Conservation (phyloP, 176 grass and related monocot species). For the Ananas comosus region DNA sequence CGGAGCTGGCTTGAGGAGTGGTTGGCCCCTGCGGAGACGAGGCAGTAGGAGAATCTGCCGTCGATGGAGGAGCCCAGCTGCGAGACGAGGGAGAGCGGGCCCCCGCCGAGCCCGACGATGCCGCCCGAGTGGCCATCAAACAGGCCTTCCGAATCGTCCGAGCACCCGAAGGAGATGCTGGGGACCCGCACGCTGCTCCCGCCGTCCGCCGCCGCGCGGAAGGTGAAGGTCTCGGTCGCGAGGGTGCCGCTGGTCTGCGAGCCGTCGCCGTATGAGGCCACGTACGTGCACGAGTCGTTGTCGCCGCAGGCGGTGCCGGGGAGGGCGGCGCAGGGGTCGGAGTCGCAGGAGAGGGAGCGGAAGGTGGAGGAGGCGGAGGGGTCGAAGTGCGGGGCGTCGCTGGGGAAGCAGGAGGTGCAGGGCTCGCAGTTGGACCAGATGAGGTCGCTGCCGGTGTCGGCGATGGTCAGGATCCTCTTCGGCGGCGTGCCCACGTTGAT, state of each 20-base stretch:
- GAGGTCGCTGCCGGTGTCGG: conserved; percentile 23
- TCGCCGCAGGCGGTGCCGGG: background rate
- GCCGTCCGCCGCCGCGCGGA: background rate
- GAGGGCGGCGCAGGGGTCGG: background rate
- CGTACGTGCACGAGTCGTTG: background rate
- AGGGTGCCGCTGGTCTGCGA: background rate
- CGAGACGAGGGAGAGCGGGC: background rate
- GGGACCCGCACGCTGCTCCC: background rate
- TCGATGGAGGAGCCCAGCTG: background rate
- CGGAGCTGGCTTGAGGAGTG: background rate
- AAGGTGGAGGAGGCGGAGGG: background rate
- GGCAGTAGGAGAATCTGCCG: conserved; percentile 13
- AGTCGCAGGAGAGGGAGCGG: background rate
- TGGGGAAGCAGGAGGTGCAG: background rate
- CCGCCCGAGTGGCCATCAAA: background rate
- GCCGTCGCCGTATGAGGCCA: background rate
- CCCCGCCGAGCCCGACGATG: conserved; percentile 7
- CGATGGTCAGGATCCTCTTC: background rate
- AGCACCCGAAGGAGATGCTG: conserved; percentile 1
- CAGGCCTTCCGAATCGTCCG: background rate
- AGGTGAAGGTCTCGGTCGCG: conserved; percentile 12
- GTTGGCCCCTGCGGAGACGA: background rate
- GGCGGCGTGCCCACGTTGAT: conserved; percentile 3
- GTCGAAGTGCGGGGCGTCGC: background rate
- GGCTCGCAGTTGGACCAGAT: conserved; percentile 17